Evolutionary conservation across 75 land plant genomes (phyloP).

Genomic region (Cryptomeria japonica): DNA sequence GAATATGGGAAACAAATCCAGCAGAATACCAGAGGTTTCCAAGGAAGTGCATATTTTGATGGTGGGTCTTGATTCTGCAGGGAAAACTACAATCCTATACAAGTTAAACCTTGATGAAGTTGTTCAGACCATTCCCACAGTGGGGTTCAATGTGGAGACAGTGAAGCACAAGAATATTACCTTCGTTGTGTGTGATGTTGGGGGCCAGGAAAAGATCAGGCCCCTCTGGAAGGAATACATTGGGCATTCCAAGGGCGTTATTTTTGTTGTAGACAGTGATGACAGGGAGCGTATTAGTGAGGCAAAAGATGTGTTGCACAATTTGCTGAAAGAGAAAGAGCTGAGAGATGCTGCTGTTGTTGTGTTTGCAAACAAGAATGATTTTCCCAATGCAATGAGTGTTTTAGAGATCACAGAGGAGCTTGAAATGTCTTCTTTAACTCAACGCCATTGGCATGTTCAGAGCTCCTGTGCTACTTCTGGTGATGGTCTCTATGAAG

Average conservation of each 20-base stretch:
- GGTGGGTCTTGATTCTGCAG: slow-evolving; percentile 22
- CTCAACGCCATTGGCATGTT: slow-evolving; percentile 50
- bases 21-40: not conserved
- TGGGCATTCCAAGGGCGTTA: not conserved
- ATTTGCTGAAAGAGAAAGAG: not conserved
- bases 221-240: slow-evolving; percentile 4
- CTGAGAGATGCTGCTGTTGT: not conserved
- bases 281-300: not conserved
- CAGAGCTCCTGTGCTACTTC: slow-evolving; percentile 41
- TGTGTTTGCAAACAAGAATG: slow-evolving; percentile 26
- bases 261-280: not conserved
- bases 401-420: slow-evolving; percentile 12
- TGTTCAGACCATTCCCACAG: slow-evolving; percentile 22
- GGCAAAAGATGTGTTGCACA: not conserved
- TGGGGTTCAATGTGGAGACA: slow-evolving; percentile 30
- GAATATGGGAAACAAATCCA: not conserved
- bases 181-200: slow-evolving; percentile 38
- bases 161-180: slow-evolving; percentile 17
- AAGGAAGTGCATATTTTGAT: slow-evolving; percentile 18
- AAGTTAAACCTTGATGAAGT: slow-evolving; percentile 19
- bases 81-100: slow-evolving; percentile 32
- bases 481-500: slow-evolving; percentile 64
- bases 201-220: slow-evolving; percentile 23
- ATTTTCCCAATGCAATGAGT: slow-evolving; percentile 15
- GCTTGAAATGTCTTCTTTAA: slow-evolving; percentile 35